Base-by-base conservation (phyloP, 179 eudicot genomes). In the Silene noctiflora region DNA sequence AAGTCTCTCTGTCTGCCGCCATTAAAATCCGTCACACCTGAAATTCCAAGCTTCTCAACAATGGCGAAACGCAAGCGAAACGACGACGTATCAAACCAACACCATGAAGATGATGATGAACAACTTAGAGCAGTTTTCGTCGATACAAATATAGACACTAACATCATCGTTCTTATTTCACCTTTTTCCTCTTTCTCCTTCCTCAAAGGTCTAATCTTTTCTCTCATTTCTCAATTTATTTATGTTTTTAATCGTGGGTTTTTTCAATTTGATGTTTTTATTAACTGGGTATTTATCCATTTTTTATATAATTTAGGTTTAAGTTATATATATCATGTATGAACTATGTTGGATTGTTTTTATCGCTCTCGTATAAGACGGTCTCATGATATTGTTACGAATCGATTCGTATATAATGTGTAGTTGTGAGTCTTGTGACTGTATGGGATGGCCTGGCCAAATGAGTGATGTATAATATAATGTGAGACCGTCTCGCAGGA, bases 131-230 rank as follows among this genome's bases (percentile, higher is more conserved):
- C 90, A 27, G 84, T 90, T 19, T 89, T 81, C 78, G 67, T 92
- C 53, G 91, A 90, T 74, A 92, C 97, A 29, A 89, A 27, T 76
- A 81, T 92, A 61, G 81, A 86, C 62, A 92, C 97, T 56, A 92
- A 85, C 76, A 48, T 92, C 11, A 85, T 77, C 14, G n/a, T 84
- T 51, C 77, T 82, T 27, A 84, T 82, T 69, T 81, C 90, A 22
- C 78, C 90, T 88, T 81, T 39, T 42, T 20, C 33, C 75, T 21
- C 83, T 19, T 29, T 72, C 56, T 71, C 68, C 7, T 20, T 24
- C 17, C 67, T 80, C 71, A 80, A 80, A 69, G 51, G 82, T 71
- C 53, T 22, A 63, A 31, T 48, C 6, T 20, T 69, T 48, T 58
- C 19, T 9, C 48, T 33, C 59, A 12, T 17, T 44, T 22, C 19